These are phyloP conservation scores for Verticillium dahliae DNA, from an alignment of 2,329 filamentous ascomycete species.

Conservation along the genomic window DNA sequence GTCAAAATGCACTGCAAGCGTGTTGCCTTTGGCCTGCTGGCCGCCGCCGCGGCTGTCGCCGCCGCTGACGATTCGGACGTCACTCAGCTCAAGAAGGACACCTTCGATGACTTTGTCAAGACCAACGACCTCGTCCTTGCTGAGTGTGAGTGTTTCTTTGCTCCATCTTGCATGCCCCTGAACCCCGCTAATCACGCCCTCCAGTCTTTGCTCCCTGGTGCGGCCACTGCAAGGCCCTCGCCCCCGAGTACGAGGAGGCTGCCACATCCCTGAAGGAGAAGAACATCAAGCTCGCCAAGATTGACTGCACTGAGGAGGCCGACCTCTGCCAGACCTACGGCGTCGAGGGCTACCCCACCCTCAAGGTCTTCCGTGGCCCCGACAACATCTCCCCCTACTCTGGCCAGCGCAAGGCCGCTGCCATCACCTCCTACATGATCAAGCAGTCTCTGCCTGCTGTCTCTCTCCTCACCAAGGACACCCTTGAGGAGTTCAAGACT, in stretches of 20 bases:
- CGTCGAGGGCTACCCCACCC: constrained; percentile 95
- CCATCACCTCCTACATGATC: constrained; percentile 83
- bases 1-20: constrained; percentile 42
- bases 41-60: constrained; percentile 49
- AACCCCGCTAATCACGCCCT: constrained; percentile 9
- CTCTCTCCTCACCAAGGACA: constrained; percentile 73
- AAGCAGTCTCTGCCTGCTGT: constrained; percentile 96
- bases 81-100: constrained; percentile 74
- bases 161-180: not conserved
- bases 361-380: constrained; percentile 94
- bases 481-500: constrained; percentile 92
- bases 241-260: constrained; percentile 83
- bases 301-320: constrained; percentile 92
- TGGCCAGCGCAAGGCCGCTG: constrained; percentile 82
- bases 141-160: constrained; percentile 62
- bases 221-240: constrained; percentile 97
- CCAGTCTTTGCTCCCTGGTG: constrained; percentile 93
- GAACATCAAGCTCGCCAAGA: constrained; percentile 76
- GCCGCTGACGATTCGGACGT: constrained; percentile 72
- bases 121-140: constrained; percentile 84
- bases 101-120: constrained; percentile 80
- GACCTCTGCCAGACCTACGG: constrained; percentile 86
- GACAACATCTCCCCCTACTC: constrained; percentile 78
- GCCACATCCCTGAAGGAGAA: constrained; percentile 82
- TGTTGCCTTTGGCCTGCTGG: constrained; percentile 47